Percentiles rank a stretch among this genome's conserved stretches.
phyloP scores from a whole-genome alignment of 495 filamentous ascomycete genomes.

The Clohesyomyces aquaticus region DNA sequence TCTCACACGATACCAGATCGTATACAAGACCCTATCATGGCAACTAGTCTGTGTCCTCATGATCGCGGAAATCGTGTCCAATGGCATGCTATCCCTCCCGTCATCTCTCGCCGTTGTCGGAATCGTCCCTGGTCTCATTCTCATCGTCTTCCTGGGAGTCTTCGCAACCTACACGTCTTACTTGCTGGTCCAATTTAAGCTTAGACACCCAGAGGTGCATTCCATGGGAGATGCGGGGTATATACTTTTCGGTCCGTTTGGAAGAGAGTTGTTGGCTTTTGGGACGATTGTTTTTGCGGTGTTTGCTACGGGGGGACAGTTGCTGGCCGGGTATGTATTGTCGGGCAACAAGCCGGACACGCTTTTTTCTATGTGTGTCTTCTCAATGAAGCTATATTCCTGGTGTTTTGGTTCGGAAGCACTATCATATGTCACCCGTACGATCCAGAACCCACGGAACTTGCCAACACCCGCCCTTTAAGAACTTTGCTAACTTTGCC shows the following conservation, averaged over 20 bases:
- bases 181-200: conserved; percentile 52
- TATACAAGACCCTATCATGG: conserved; percentile 64
- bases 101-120: conserved; percentile 60
- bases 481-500: no score
- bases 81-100: conserved; percentile 63
- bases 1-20: conserved; percentile 48
- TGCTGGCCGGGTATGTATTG: conserved; percentile 52
- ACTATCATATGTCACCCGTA: no score
- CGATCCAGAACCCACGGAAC: no score
- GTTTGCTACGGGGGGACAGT: conserved; percentile 51
- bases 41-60: conserved; percentile 59
- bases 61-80: conserved; percentile 66
- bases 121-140: conserved; percentile 56
- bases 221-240: conserved; percentile 46
- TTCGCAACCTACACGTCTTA: conserved; percentile 50
- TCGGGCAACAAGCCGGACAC: no score
- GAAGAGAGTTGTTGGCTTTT: conserved; percentile 44
- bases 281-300: conserved; percentile 49
- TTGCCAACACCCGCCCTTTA: no score
- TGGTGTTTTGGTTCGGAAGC: no score
- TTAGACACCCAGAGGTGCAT: conserved; percentile 51
- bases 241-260: conserved; percentile 45
- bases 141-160: conserved; percentile 48
- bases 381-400: no score
- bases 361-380: no score